phyloP scores from a whole-genome alignment of 2,329 filamentous ascomycete species.

The Zopfia rhizophila region DNA sequence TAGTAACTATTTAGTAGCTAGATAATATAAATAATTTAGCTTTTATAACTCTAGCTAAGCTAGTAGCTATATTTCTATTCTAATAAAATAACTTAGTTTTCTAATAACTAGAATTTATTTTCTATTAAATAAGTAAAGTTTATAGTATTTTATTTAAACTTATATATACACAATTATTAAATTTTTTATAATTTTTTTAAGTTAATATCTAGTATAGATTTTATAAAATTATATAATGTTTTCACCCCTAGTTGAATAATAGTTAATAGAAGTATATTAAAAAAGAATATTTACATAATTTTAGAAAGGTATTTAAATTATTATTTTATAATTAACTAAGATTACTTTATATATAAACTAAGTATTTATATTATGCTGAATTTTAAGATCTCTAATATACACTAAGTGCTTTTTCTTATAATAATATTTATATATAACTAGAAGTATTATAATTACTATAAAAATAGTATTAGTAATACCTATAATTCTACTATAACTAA shows the following conservation, averaged over 20 bases:
- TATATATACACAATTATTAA: conserved; percentile 3
- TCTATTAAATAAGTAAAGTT: conserved; percentile 14
- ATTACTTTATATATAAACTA: too few relatives aligned
- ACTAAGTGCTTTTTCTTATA: too few relatives aligned
- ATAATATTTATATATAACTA: too few relatives aligned
- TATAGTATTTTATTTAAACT: conserved; percentile 8
- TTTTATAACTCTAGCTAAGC: conserved; percentile 7
- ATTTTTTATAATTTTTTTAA: neutral
- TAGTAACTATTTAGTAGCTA: conserved; percentile 15
- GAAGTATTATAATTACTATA: too few relatives aligned
- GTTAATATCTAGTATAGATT: conserved; percentile 3
- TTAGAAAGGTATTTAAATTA: conserved; percentile 2
- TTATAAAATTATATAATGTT: conserved; percentile 6
- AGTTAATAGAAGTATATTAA: too few relatives aligned
- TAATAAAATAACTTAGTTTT: conserved; percentile 12
- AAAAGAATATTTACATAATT: too few relatives aligned
- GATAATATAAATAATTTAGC: conserved; percentile 16
- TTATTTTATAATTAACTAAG: too few relatives aligned
- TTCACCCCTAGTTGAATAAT: too few relatives aligned
- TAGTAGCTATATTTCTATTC: conserved; percentile 10
- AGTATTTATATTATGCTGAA: too few relatives aligned
- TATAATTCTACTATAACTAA: too few relatives aligned
- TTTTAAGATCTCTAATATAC: too few relatives aligned
- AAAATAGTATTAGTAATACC: too few relatives aligned
- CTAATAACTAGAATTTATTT: conserved; percentile 13